Conservation (phyloP, 192 early-diverging fungal species). For the Umbelopsis isabellina region DNA sequence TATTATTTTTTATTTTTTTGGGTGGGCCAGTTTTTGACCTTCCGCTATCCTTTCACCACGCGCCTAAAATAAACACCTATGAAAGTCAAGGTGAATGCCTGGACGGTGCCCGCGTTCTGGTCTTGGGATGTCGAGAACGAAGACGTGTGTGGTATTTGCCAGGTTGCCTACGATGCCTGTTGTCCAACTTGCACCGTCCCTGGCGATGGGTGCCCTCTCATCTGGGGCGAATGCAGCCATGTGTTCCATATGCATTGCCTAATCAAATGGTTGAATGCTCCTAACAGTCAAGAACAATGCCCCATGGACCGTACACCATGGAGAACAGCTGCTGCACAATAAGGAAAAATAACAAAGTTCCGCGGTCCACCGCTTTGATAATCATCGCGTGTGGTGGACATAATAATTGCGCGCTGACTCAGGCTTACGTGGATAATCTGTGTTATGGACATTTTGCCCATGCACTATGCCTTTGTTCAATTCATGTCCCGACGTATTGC, state of each 20-base stretch:
- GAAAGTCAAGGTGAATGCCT: slow-evolving; percentile 47
- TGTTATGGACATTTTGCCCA: too few species aligned
- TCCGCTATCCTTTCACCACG: too few species aligned
- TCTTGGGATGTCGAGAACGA: slow-evolving; percentile 80
- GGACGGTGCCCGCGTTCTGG: slow-evolving; percentile 88
- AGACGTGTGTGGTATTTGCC: slow-evolving; percentile 93
- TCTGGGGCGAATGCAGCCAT: slow-evolving; percentile 91
- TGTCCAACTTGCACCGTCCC: slow-evolving; percentile 85
- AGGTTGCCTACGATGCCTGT: slow-evolving; percentile 81
- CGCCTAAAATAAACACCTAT: neutral
- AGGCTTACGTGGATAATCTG: too few species aligned
- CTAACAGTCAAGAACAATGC: slow-evolving; percentile 75
- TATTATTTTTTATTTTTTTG: too few species aligned
- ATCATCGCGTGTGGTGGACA: too few species aligned
- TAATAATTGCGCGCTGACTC: too few species aligned
- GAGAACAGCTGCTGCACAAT: slow-evolving; percentile 37
- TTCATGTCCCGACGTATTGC: too few species aligned
- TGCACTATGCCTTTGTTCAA: too few species aligned
- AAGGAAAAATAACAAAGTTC: neutral
- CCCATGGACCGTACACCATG: slow-evolving; percentile 89
- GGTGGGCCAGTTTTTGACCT: too few species aligned
- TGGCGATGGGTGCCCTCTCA: slow-evolving; percentile 84
- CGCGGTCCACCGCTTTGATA: too few species aligned
- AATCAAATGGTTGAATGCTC: slow-evolving; percentile 75
- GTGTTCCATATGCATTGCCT: slow-evolving; percentile 96